Evolutionary conservation across 768 basidiomycete genomes (phyloP).

Genomic region (Tricholoma hemisulphureum): DNA sequence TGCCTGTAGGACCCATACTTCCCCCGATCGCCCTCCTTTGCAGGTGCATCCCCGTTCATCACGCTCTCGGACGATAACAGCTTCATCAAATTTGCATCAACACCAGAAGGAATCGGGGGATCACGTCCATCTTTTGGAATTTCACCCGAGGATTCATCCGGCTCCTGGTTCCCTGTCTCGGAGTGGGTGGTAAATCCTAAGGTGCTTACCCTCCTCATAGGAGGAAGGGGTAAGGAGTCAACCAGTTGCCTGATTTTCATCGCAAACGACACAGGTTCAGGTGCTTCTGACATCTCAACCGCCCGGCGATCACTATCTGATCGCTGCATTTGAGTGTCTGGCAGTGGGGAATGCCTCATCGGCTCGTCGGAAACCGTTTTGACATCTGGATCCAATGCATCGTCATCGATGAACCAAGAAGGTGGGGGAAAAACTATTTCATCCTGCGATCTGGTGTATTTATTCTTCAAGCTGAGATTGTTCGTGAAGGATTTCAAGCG

Average conservation of each 20-base stretch:
- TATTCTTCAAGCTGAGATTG: slow-evolving; percentile 17
- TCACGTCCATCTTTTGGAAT: slow-evolving; percentile 25
- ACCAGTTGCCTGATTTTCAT: slow-evolving; percentile 35
- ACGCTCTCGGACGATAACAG: slow-evolving; percentile 57
- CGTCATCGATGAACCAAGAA: slow-evolving; percentile 45
- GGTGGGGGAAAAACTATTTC: slow-evolving; percentile 43
- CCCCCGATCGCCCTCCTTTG: slow-evolving; percentile 2
- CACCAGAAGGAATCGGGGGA: slow-evolving; percentile 40
- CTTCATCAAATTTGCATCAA: slow-evolving; percentile 48
- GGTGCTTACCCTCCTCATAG: slow-evolving; percentile 18
- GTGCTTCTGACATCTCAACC: slow-evolving; percentile 19
- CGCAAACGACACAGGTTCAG: slow-evolving; percentile 39
- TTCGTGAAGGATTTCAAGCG: slow-evolving; percentile 36
- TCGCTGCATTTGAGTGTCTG: neutral
- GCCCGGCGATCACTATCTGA: neutral
- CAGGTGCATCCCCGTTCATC: slow-evolving; percentile 54
- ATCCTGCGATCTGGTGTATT: slow-evolving; percentile 13
- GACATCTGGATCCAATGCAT: slow-evolving; percentile 7
- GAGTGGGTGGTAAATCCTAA: slow-evolving; percentile 7
- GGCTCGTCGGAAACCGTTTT: neutral
- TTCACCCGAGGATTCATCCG: neutral
- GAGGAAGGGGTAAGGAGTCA: slow-evolving; percentile 35
- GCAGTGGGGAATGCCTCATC: neutral
- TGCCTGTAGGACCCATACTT: slow-evolving; percentile 29
- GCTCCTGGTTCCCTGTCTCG: slow-evolving; percentile 6